Evolutionary conservation across 192 early-diverging fungal genomes (phyloP).

Genomic region (Dissophora globulifera): DNA sequence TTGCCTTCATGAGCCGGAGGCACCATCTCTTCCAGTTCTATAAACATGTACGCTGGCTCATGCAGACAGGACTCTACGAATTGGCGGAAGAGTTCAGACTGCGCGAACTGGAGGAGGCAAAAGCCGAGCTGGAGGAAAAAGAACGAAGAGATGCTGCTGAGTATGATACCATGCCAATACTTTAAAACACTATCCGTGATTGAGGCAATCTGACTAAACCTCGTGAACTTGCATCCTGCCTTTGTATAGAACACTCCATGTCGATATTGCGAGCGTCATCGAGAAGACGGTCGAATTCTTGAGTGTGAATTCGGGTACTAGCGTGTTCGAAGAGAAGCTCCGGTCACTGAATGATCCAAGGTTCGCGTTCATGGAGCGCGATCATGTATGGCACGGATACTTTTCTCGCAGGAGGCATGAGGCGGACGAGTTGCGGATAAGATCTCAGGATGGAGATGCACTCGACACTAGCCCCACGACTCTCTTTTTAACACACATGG

Average conservation of each 20-base stretch:
- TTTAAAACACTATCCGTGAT: too few relatives aligned
- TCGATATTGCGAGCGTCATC: constrained; percentile 35
- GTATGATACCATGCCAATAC: too few relatives aligned
- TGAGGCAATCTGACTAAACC: too few relatives aligned
- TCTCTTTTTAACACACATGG: not conserved
- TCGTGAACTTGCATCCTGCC: too few relatives aligned
- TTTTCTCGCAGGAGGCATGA: constrained; percentile 6
- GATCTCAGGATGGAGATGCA: not conserved
- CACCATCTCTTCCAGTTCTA: constrained; percentile 76
- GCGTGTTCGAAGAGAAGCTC: constrained; percentile 18
- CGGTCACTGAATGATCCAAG: constrained; percentile 1
- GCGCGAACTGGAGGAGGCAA: constrained; percentile 41
- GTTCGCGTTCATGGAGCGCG: constrained; percentile 23
- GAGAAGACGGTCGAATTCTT: constrained; percentile 36
- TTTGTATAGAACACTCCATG: constrained; percentile 9
- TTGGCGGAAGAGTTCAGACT: constrained; percentile 52
- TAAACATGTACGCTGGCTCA: constrained; percentile 69
- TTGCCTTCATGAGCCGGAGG: constrained; percentile 72
- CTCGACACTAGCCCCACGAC: not conserved
- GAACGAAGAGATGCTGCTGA: too few relatives aligned
- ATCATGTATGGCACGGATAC: constrained; percentile 29
- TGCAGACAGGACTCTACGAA: constrained; percentile 68
- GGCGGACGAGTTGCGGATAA: not conserved
- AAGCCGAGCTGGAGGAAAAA: constrained; percentile 29
- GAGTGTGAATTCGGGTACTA: not conserved